Evolutionary conservation across 1,284 basidiomycete genomes (phyloP), one percentile per base, ranked within the genome.

Genomic region (Puccinia triticina): DNA sequence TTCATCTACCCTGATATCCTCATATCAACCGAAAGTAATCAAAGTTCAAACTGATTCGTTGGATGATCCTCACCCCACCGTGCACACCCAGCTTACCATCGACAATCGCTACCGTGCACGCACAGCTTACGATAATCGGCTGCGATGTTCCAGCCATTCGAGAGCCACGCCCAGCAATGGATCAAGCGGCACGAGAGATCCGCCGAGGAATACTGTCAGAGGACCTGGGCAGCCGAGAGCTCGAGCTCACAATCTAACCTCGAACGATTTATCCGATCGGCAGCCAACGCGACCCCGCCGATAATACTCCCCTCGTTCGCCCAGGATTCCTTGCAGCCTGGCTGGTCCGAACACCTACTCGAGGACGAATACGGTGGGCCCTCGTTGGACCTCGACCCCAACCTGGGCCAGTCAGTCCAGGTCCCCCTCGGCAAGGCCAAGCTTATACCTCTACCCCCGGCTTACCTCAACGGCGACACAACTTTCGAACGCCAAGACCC

Each of bases 401-500:
- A 43, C 12, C 29, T 82, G 14, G 23, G 12, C 10, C 67, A 71
- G n/a, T 66, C 80, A n/a, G 59, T 48, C 50, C 72, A 46, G 16
- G 32, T 82, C 32, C 43, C 59, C 2, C 34, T 75, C 34, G 80
- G 72, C 21, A 29, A n/a, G 50, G 48, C 34, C 23, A 64, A 74
- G 57, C 4, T 82, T 3, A 14, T 82, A 26, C 71, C 71, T 29
- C 34, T 75, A 46, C 71, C 80, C 14, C 26, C 80, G 10, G 34
- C 72, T 14, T 73, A 48, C 40, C 16, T 81, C 12, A 34, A 73
- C 26, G 29, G 32, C 12, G 80, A 82, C 43, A n/a, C 18, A 32
- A 34, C 64, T 11, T 82, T 82, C 61, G 71, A 75, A 29, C 50
- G 72, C 7, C 80, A 82, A 75, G 80, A 82, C 23, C 71, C 80